Conservation (phyloP, 495 filamentous ascomycete genomes). For the Hypoxylon subgilvum region DNA sequence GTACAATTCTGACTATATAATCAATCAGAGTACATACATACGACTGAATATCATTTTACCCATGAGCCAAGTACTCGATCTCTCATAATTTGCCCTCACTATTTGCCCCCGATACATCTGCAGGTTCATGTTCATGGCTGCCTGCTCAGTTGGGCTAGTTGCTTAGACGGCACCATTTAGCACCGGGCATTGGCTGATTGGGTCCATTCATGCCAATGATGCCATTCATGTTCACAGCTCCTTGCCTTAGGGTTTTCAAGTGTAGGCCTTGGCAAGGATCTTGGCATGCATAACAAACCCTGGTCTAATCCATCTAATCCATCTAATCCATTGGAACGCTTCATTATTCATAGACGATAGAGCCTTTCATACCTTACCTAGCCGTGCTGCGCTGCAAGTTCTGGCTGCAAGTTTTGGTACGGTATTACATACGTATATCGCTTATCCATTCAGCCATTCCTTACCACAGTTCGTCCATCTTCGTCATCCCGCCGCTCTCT, state of each 20-base stretch:
- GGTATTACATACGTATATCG: constrained; percentile 26
- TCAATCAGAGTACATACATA: too few species aligned
- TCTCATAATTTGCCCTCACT: too few species aligned
- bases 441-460: constrained; percentile 13
- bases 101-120: too few species aligned
- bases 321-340: too few species aligned
- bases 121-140: constrained; percentile 4
- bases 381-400: constrained; percentile 13
- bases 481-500: constrained; percentile 28
- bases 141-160: constrained; percentile 29
- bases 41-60: too few species aligned
- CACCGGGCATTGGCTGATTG: neutral
- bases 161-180: too few species aligned
- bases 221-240: constrained; percentile 28
- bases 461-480: constrained; percentile 17
- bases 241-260: constrained; percentile 34
- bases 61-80: too few species aligned
- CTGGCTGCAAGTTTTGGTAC: too few species aligned
- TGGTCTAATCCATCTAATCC: too few species aligned
- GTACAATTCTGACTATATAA: too few species aligned
- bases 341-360: too few species aligned
- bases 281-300: constrained; percentile 6
- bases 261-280: neutral
- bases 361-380: constrained; percentile 16
- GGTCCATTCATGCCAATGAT: too few species aligned